Evolutionary conservation across 192 early-diverging fungal genomes (phyloP), one percentile per base, ranked within the genome.

Genomic region (Backusella westeae): DNA sequence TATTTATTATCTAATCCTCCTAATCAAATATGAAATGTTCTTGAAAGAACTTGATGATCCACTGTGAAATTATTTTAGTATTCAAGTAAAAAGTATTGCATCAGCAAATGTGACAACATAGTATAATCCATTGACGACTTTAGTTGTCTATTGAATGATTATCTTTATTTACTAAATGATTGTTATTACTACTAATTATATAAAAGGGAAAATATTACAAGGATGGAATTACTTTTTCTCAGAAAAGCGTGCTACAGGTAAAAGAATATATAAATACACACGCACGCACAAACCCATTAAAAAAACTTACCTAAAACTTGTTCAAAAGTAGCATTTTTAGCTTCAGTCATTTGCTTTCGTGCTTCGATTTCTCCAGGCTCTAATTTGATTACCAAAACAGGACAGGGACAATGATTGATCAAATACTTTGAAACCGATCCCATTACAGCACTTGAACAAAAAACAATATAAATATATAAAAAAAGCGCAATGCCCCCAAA

Each of bases 341-440:
- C 34, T 8, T 65, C 38, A 15, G 71, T 26, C 21, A 66, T 39
- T 44, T 66, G 8, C 44, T 77, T 66, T 19, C 76, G 49, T 34
- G n/a, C 72, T 65, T 38, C 44, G 0, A 78, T 56, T 44, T 78
- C 77, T 49, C 35, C 63, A 26, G 29, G 41, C n/a, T 72, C 72
- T 1, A 78, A 14, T 42, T 78, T 78, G 38, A 73, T 26, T 10
- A 78, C 34, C n/a, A 78, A 41, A 9, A 78, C 72, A 10, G 77
- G 72, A 68, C 72, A 73, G 6, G 77, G 72, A 52, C 71, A 73
- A 29, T 78, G 36, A 10, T 49, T 78, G 10, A 67, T 26, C 21
- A 78, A 36, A 42, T 69, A 74, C 6, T 44, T 42, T 9, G 77
- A 78, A 46, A 73, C 72, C 15, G 77, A 78, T 44, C 77, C 77